Evolutionary conservation across 371 early-diverging fungal genomes (phyloP).

Genomic region (Rhizomucor miehei): DNA sequence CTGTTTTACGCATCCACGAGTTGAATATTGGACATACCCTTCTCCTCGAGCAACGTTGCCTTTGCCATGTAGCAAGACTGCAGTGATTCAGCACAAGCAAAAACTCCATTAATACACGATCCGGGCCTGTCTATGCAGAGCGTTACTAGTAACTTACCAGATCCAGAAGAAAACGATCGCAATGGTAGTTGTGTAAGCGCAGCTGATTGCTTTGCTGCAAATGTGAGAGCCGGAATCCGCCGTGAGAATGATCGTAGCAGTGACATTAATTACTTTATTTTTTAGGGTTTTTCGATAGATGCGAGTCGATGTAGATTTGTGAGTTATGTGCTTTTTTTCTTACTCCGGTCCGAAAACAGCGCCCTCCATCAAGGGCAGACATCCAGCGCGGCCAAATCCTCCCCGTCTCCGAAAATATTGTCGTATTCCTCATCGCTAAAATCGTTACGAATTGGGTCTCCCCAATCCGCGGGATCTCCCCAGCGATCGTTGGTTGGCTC

Average conservation of each 20-base stretch:
- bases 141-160: too few relatives aligned
- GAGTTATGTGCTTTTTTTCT: too few relatives aligned
- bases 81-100: not conserved
- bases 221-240: conserved; percentile 12
- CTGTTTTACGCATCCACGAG: too few relatives aligned
- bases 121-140: too few relatives aligned
- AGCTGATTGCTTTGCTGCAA: conserved; percentile 3
- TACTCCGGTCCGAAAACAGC: too few relatives aligned
- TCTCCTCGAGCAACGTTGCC: conserved; percentile 29
- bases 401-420: conserved; percentile 31
- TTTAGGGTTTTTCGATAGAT: too few relatives aligned
- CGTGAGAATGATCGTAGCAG: conserved; percentile 32
- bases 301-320: too few relatives aligned
- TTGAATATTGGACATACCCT: conserved; percentile 19
- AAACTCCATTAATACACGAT: too few relatives aligned
- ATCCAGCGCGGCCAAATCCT: conserved; percentile 20
- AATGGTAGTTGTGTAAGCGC: conserved; percentile 1
- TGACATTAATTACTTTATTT: too few relatives aligned
- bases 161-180: conserved; percentile 22
- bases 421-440: conserved; percentile 27
- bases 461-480: not conserved
- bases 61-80: conserved; percentile 35
- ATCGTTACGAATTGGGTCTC: not conserved
- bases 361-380: not conserved
- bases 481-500: conserved; percentile 1